These are phyloP conservation scores for Phaseolus coccineus DNA, from an alignment of 331 rosid species.

Conservation along the genomic window DNA sequence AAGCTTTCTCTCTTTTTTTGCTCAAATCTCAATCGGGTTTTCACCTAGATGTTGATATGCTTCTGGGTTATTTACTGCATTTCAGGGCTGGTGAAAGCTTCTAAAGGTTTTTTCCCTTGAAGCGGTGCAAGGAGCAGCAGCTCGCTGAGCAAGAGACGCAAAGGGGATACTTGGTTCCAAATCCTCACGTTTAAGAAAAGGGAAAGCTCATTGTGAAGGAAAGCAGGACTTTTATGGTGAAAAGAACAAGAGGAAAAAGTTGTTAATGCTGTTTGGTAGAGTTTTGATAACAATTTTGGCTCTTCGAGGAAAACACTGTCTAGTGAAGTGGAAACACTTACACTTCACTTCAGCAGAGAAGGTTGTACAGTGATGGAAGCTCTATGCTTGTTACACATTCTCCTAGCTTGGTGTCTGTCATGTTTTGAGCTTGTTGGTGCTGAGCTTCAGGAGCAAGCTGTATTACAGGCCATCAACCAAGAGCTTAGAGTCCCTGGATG, in stretches of 20 bases:
- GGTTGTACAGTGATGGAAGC: conserved; percentile 54
- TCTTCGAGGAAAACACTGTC: conserved; percentile 43
- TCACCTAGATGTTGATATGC: conserved; percentile 43
- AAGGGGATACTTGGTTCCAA: conserved; percentile 24
- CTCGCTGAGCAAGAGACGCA: not conserved
- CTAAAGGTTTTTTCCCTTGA: conserved; percentile 1
- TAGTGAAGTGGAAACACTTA: conserved; percentile 39
- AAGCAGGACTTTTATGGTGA: conserved; percentile 28
- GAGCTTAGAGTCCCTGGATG: conserved; percentile 90
- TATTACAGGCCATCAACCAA: conserved; percentile 65
- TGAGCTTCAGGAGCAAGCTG: conserved; percentile 69
- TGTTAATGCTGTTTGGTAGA: conserved; percentile 45
- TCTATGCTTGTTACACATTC: conserved; percentile 53
- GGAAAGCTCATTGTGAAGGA: conserved; percentile 32
- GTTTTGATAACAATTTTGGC: conserved; percentile 39
- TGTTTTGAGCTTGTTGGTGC: conserved; percentile 56
- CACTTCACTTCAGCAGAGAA: conserved; percentile 37
- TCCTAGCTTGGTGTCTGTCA: conserved; percentile 66
- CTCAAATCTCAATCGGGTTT: conserved; percentile 48
- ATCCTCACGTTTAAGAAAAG: conserved; percentile 36
- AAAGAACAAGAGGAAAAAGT: conserved; percentile 8
- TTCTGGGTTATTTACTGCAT: conserved; percentile 45
- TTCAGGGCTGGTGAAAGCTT: conserved; percentile 47
- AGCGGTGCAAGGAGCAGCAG: conserved; percentile 23
- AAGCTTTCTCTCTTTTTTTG: conserved; percentile 28